Evolutionary conservation across 1,284 basidiomycete species (phyloP).

Genomic region (Ganoderma meredithae): DNA sequence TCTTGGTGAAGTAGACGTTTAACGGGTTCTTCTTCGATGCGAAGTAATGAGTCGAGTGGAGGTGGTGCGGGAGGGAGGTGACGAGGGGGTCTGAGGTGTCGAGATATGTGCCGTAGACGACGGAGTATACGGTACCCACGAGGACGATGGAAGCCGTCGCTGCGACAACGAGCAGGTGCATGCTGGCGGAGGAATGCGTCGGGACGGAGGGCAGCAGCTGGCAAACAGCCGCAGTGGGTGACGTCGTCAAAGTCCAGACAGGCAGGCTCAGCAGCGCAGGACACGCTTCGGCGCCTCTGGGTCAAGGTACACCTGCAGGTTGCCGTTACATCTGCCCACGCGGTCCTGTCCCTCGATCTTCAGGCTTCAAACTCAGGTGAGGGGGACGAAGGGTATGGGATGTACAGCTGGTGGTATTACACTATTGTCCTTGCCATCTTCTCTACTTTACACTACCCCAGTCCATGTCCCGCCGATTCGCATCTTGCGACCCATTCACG

Average conservation of each 20-base stretch:
- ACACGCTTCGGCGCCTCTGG: neutral
- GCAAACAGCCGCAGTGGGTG: neutral
- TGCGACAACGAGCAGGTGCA: constrained; percentile 29
- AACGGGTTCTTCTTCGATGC: constrained; percentile 85
- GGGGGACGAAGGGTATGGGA: neutral
- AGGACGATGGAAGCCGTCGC: constrained; percentile 46
- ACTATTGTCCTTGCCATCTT: constrained; percentile 24
- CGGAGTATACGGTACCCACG: constrained; percentile 60
- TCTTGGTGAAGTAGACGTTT: constrained; percentile 91
- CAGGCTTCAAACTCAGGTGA: neutral
- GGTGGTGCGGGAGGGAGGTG: constrained; percentile 71
- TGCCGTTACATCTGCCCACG: too few relatives aligned
- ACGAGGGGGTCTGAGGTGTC: constrained; percentile 77
- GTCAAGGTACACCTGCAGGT: too few relatives aligned
- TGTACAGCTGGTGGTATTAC: constrained; percentile 17
- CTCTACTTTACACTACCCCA: constrained; percentile 23
- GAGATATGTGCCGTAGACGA: constrained; percentile 62
- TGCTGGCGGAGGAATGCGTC: constrained; percentile 30
- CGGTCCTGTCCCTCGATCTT: too few relatives aligned
- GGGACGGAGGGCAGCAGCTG: constrained; percentile 6
- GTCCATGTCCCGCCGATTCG: neutral
- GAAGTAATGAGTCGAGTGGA: constrained; percentile 75
- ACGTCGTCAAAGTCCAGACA: too few relatives aligned
- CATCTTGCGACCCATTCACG: neutral
- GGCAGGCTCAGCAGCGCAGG: too few relatives aligned